phyloP scores from a whole-genome alignment of 2,329 filamentous ascomycete species.

The Exophiala mesophila region DNA sequence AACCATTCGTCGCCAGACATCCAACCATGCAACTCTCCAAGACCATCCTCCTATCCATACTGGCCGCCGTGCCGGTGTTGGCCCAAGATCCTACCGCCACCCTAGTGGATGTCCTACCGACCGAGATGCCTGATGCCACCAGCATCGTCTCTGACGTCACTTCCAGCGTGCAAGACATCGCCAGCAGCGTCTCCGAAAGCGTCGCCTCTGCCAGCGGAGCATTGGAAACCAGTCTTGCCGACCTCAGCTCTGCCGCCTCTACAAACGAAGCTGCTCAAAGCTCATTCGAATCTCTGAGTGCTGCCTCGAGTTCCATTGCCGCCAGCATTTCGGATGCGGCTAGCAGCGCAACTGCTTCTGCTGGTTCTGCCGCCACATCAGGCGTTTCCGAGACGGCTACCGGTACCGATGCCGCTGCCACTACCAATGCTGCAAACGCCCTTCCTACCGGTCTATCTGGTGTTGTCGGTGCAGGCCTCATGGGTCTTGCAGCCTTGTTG shows the following conservation, averaged over 20 bases:
- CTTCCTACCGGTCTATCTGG: slow-evolving; percentile 16
- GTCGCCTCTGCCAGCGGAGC: slow-evolving; percentile 12
- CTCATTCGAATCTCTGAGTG: slow-evolving; percentile 13
- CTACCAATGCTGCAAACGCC: slow-evolving; percentile 15
- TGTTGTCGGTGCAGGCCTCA: slow-evolving; percentile 14
- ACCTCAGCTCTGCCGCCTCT: slow-evolving; percentile 16
- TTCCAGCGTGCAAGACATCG: slow-evolving; percentile 6
- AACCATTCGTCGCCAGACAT: background rate
- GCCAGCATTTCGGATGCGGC: slow-evolving; percentile 12
- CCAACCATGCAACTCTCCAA: slow-evolving; percentile 18
- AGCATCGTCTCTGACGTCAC: slow-evolving; percentile 8
- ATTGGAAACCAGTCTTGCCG: slow-evolving; percentile 13
- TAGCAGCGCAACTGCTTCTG: slow-evolving; percentile 13
- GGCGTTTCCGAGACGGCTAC: slow-evolving; percentile 12
- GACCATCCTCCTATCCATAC: slow-evolving; percentile 13
- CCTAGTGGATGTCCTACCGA: background rate
- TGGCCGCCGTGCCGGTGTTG: slow-evolving; percentile 13
- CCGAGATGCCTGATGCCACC: background rate
- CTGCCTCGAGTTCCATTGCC: slow-evolving; percentile 10
- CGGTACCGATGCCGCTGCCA: slow-evolving; percentile 2
- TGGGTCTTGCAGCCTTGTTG: slow-evolving; percentile 21
- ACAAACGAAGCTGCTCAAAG: slow-evolving; percentile 12
- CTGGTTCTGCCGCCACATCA: slow-evolving; percentile 7
- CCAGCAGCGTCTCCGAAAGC: slow-evolving; percentile 8
- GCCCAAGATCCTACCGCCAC: slow-evolving; percentile 3